These are phyloP conservation scores for Cryptosporidium andersoni DNA, from an alignment of 169 alveolate genomes.

Conservation along the genomic window DNA sequence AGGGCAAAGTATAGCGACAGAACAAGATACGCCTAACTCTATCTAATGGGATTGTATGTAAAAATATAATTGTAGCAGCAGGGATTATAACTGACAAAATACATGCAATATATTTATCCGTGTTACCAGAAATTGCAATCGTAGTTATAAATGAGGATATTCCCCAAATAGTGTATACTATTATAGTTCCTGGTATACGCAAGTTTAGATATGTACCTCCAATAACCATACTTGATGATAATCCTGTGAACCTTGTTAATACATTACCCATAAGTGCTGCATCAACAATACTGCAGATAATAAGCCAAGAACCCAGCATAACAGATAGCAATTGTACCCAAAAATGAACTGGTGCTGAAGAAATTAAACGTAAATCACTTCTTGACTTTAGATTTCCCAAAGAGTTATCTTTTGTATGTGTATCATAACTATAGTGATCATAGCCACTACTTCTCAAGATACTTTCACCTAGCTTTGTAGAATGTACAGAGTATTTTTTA, in stretches of 20 bases:
- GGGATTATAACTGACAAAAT: slow-evolving; percentile 27
- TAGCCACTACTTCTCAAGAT: not conserved
- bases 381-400: not conserved
- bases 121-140: slow-evolving; percentile 32
- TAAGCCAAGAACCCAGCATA: slow-evolving; percentile 46
- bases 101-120: slow-evolving; percentile 53
- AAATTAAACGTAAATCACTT: not conserved
- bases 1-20: slow-evolving; percentile 47
- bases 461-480: not conserved
- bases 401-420: too few relatives aligned
- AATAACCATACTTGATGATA: slow-evolving; percentile 20
- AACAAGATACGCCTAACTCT: slow-evolving; percentile 51
- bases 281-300: slow-evolving; percentile 44
- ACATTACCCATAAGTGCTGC: slow-evolving; percentile 48
- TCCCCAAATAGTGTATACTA: slow-evolving; percentile 44
- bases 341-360: slow-evolving; percentile 22
- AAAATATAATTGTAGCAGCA: slow-evolving; percentile 54
- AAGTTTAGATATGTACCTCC: slow-evolving; percentile 51
- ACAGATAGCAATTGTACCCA: slow-evolving; percentile 46
- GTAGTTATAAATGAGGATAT: slow-evolving; percentile 33
- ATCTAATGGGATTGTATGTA: slow-evolving; percentile 55
- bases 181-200: slow-evolving; percentile 37
- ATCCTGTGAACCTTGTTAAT: slow-evolving; percentile 10
- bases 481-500: slow-evolving; percentile 1
- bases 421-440: too few relatives aligned